Evolutionary conservation across 495 filamentous ascomycete species (phyloP).

Genomic region (Trichoderma asperelloides): DNA sequence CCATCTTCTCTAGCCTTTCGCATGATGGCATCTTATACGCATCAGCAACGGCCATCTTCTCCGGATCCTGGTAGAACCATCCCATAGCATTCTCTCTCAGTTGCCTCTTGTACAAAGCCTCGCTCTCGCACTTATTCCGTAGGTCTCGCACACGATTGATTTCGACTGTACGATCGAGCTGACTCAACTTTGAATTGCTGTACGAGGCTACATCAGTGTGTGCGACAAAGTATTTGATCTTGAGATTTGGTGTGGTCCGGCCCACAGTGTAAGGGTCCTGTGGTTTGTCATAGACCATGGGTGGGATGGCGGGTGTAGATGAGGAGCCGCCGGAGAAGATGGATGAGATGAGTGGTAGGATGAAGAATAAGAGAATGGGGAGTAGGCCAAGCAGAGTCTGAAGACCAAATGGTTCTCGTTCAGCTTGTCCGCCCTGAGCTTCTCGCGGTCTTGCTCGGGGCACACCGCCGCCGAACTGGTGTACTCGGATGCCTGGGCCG

Average conservation of each 20-base stretch:
- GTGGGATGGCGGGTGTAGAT: constrained; percentile 47
- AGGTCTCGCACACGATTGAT: constrained; percentile 56
- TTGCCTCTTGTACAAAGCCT: constrained; percentile 50
- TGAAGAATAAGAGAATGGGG: constrained; percentile 78
- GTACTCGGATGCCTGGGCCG: constrained; percentile 72
- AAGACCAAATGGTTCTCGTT: constrained; percentile 37
- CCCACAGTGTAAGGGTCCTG: constrained; percentile 60
- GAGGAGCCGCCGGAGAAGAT: constrained; percentile 57
- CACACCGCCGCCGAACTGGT: constrained; percentile 68
- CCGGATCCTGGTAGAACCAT: constrained; percentile 74
- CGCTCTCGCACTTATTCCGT: constrained; percentile 60
- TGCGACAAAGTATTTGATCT: constrained; percentile 77
- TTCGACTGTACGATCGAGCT: constrained; percentile 73
- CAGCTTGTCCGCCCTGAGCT: constrained; percentile 40
- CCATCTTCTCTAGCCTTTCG: constrained; percentile 24
- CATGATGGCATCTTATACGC: constrained; percentile 32
- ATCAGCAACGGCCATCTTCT: constrained; percentile 53
- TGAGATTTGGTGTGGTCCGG: constrained; percentile 58
- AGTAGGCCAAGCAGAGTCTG: constrained; percentile 58
- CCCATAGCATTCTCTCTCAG: constrained; percentile 75
- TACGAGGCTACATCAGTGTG: constrained; percentile 66
- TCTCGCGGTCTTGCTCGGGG: constrained; percentile 64
- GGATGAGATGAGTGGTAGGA: constrained; percentile 77
- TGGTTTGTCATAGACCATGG: constrained; percentile 60
- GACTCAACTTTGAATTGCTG: constrained; percentile 51